Evolutionary conservation across 306 rosid genomes (phyloP), one percentile per base, ranked within the genome.

Genomic region (Castanea crenata): DNA sequence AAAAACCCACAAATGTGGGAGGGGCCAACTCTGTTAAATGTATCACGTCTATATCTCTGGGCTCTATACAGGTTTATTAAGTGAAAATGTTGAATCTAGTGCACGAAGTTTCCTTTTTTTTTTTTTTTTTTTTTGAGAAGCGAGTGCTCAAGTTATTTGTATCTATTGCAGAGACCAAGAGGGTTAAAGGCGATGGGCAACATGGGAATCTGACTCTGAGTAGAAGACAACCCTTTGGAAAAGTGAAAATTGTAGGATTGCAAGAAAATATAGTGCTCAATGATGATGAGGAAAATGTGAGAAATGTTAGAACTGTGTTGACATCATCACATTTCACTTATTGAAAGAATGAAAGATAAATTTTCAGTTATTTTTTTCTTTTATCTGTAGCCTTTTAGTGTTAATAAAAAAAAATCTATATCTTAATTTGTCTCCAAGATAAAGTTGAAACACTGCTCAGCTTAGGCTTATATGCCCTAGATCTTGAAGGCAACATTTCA

Each of bases 121-220:
- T 41, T 41, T 1, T 0, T 25, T 0, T 25, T 25, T 41, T 38
- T 41, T 41, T 41, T 41, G 46, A 7, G 46, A 41, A 41, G 46
- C 46, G 3, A 49, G 54, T 12, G 54, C 54, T 58, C 1, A 20
- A 29, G 18, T 5, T 15, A 6, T 69, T 15, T 72, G 68, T 23
- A 23, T 7, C 61, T 80, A 58, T 55, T 82, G 91, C 90, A 94
- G 97, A 94, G 94, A 81, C 92, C 99, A 74, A 88, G 95, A 83
- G 97, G 99, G 27, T 82, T 94, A 73, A 92, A 91, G 87, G 98
- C 98, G 54, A 94, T 94, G 98, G 93, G 97, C 64, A 92, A 83
- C 78, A 80, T 91, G 90, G 90, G 97, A 92, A 3, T 90, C 97
- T 0, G 97, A 92, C 52, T 92, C 98, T 5, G 97, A 94, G 70